phyloP scores from a whole-genome alignment of 2,329 filamentous ascomycete genomes.

The Calonectria honghensis region DNA sequence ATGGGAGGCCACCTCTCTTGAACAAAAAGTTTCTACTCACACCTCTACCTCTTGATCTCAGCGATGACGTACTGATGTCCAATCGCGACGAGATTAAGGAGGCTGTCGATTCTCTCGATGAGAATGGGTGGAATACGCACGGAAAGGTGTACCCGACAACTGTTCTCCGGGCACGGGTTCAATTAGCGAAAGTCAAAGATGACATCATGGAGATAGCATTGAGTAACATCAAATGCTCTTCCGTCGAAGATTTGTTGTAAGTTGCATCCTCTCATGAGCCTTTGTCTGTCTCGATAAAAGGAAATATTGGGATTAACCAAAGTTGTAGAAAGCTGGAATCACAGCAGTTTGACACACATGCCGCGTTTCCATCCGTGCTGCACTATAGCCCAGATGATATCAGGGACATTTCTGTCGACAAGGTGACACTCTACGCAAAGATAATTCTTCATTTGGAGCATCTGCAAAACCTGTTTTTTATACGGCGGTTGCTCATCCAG shows the following conservation, averaged over 20 bases:
- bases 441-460: conserved; percentile 65
- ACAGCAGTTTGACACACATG: background rate
- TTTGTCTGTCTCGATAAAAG: no score
- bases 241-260: background rate
- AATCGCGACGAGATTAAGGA: conserved; percentile 40
- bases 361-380: background rate
- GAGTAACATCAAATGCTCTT: background rate
- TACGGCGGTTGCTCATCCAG: conserved; percentile 73
- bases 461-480: conserved; percentile 74
- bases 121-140: conserved; percentile 62
- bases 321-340: background rate
- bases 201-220: conserved; percentile 23
- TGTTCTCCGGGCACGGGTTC: conserved; percentile 20
- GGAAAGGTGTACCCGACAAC: conserved; percentile 46
- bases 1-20: conserved; percentile 45
- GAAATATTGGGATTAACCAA: background rate
- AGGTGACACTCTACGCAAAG: conserved; percentile 6
- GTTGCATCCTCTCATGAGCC: background rate
- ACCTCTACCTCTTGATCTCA: conserved; percentile 63
- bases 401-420: background rate
- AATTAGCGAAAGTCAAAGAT: conserved; percentile 16
- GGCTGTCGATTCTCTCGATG: conserved; percentile 53
- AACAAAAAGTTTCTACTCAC: conserved; percentile 61
- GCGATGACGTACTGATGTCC: conserved; percentile 60
- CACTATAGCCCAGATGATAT: conserved; percentile 15